Percentiles rank a stretch among this genome's conserved stretches.
phyloP scores from a whole-genome alignment of 208 protist species.

The Acanthamoeba healyi region DNA sequence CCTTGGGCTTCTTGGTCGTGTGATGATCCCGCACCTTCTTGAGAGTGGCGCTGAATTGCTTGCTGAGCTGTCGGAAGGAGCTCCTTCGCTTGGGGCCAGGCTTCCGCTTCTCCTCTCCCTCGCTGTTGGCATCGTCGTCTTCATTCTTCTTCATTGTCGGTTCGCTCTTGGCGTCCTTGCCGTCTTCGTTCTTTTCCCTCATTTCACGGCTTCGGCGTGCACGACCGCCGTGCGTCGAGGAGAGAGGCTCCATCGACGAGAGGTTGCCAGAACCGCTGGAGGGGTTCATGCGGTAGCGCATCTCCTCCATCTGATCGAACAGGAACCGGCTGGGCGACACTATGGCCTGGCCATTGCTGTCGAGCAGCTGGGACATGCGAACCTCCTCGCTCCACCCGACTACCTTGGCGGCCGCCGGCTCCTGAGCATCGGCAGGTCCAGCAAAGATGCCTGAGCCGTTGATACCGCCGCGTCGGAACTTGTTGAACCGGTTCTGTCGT shows the following conservation, averaged over 20 bases:
- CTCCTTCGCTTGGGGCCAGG: neutral
- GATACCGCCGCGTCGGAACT: neutral
- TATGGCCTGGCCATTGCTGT: neutral
- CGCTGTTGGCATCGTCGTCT: neutral
- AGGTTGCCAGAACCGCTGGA: neutral
- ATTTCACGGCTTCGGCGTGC: neutral
- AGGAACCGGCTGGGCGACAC: neutral
- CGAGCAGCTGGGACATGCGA: neutral
- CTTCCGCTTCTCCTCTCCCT: neutral
- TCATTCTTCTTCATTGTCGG: neutral
- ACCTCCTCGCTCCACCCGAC: neutral
- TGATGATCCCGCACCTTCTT: constrained; percentile 13
- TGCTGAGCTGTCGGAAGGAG: constrained; percentile 51
- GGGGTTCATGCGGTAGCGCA: neutral
- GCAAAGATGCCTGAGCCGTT: neutral
- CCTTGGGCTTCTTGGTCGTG: constrained; percentile 16
- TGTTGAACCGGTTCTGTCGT: neutral
- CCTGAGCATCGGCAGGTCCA: neutral
- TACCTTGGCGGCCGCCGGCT: neutral
- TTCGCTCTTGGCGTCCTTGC: constrained; percentile 14
- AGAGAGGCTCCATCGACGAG: neutral
- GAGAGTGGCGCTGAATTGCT: constrained; percentile 58
- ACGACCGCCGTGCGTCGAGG: neutral
- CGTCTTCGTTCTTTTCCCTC: neutral
- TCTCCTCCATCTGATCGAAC: constrained; percentile 50